Evolutionary conservation across 2,329 filamentous ascomycete genomes (phyloP), one percentile per base, ranked within the genome.

Genomic region (Sclerotiophoma versabilis): DNA sequence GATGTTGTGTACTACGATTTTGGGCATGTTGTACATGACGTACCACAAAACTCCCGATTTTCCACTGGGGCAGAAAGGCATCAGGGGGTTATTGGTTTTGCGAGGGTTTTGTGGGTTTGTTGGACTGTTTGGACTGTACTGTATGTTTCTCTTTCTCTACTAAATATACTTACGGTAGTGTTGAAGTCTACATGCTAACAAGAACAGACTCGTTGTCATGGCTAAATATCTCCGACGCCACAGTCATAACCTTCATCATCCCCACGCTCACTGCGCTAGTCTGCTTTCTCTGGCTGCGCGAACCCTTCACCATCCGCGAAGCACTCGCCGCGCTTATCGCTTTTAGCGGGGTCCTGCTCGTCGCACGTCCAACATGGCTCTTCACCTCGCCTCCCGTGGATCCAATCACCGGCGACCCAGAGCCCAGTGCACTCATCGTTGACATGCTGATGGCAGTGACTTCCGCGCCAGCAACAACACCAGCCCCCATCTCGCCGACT

Each of bases 191-290:
- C 17, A 11, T 36, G 42, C 50, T 60, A 29, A 60, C 17, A 10
- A 11, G 2, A 12, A 7, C 0, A 80, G 79, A 86, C 65, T 87
- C 84, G 5, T 76, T 89, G 47, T 84, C 90, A 67, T 95, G 93
- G 68, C 83, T 96, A 3, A 89, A 90, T 0, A 81, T 96, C 2
- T 89, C 91, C 11, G 92, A 96, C 69, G 91, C 92, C 1, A 93
- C 90, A 0, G 92, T 96, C 25, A 87, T 96, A 42, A 93, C 90
- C 8, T 96, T 96, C 70, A 80, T 96, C 6, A 84, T 88, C 0
- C 92, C 92, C 0, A 88, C 88, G 7, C 80, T 95, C 14, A 85
- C 90, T 8, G 90, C 90, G 42, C 89, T 92, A 72, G 82, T 88
- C n/a, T 95, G 91, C 70, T 91, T 89, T 34, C 75, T 92, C 32